Evolutionary conservation across 2,329 filamentous ascomycete species (phyloP).

Genomic region (Penicillium freii): DNA sequence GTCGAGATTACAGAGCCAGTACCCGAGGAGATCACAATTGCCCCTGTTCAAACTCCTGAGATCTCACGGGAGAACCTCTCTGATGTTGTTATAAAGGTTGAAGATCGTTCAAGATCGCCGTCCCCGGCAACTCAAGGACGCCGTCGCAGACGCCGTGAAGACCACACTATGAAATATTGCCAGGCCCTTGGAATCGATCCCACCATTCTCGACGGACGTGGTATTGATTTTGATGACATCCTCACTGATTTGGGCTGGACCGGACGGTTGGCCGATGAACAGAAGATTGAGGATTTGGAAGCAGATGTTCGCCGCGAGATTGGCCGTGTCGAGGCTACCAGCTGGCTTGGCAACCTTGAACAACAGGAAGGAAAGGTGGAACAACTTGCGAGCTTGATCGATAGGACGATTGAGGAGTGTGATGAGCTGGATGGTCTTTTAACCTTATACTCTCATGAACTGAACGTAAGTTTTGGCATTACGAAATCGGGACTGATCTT

Average conservation of each 20-base stretch:
- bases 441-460: conserved; percentile 90
- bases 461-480: conserved; percentile 64
- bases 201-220: conserved; percentile 69
- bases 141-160: conserved; percentile 62
- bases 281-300: conserved; percentile 77
- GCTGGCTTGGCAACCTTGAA: conserved; percentile 79
- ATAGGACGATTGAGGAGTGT: conserved; percentile 88
- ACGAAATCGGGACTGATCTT: not conserved
- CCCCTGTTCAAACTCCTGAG: conserved; percentile 22
- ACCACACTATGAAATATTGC: conserved; percentile 77
- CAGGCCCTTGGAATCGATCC: conserved; percentile 75
- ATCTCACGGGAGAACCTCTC: conserved; percentile 25
- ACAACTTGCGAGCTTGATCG: conserved; percentile 80
- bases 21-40: conserved; percentile 30
- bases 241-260: conserved; percentile 89
- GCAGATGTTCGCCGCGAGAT: conserved; percentile 82
- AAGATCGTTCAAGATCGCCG: conserved; percentile 33
- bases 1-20: conserved; percentile 41
- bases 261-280: conserved; percentile 69
- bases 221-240: conserved; percentile 76
- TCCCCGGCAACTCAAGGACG: conserved; percentile 48
- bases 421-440: conserved; percentile 93
- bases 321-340: conserved; percentile 85
- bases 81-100: conserved; percentile 21
- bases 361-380: conserved; percentile 89